phyloP scores from a whole-genome alignment of 139 green algal species.

The Chlamydomonas sphaeroides region DNA sequence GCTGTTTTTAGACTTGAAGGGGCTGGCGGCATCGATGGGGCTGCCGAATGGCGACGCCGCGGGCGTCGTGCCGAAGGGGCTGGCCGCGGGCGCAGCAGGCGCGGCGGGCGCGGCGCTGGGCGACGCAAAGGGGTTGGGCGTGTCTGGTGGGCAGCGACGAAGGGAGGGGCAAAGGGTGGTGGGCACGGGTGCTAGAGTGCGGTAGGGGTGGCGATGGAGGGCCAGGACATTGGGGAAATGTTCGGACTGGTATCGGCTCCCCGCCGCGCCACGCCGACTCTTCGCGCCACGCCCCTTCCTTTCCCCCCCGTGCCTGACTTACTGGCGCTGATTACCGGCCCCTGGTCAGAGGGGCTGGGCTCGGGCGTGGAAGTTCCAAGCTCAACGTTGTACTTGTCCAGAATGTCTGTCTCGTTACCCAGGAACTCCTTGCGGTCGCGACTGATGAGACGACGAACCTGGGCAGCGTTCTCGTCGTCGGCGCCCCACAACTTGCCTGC shows the following conservation, averaged over 20 bases:
- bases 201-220: too few relatives aligned
- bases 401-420: constrained; percentile 61
- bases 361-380: constrained; percentile 31
- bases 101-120: constrained; percentile 7
- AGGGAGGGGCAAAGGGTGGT: too few relatives aligned
- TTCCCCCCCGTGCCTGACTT: too few relatives aligned
- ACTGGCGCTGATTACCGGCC: constrained; percentile 6
- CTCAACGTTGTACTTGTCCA: constrained; percentile 58
- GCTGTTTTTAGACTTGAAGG: constrained; percentile 50
- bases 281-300: too few relatives aligned
- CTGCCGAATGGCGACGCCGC: constrained; percentile 46
- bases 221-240: too few relatives aligned
- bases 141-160: not conserved
- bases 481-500: constrained; percentile 20
- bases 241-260: too few relatives aligned
- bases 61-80: constrained; percentile 49
- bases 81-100: constrained; percentile 21
- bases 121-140: constrained; percentile 35
- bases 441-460: constrained; percentile 78
- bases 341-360: constrained; percentile 5
- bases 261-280: too few relatives aligned
- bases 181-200: too few relatives aligned
- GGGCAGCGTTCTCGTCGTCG: constrained; percentile 67
- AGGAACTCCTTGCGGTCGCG: constrained; percentile 82
- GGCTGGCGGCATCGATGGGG: not conserved